Evolutionary conservation across 331 rosid species (phyloP).

Genomic region (Malus hybrid): DNA sequence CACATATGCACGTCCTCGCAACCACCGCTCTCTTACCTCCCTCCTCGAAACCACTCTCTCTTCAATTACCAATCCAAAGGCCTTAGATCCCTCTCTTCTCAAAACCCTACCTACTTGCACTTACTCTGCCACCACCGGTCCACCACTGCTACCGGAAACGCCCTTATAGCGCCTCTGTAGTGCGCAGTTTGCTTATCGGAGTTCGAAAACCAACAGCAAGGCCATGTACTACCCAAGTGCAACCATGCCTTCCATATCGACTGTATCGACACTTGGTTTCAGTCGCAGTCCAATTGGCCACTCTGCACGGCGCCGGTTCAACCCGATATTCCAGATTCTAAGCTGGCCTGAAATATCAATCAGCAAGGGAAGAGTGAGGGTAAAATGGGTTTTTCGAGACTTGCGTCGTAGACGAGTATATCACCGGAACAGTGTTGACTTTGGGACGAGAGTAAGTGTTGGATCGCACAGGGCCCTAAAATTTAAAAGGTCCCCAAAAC

Average conservation of each 20-base stretch:
- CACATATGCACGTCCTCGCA: not conserved
- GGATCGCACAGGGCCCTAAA: too few relatives aligned
- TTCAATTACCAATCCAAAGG: not conserved
- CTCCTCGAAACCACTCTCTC: not conserved
- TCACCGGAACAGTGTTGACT: not conserved
- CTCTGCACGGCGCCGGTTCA: conserved; percentile 34
- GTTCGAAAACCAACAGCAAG: conserved; percentile 24
- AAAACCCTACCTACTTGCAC: conserved; percentile 29
- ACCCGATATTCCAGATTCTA: not conserved
- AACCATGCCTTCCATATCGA: conserved; percentile 40
- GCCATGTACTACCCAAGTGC: conserved; percentile 42
- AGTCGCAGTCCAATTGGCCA: conserved; percentile 49
- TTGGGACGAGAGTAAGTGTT: too few relatives aligned
- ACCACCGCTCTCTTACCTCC: not conserved
- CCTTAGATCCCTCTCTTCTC: conserved; percentile 29
- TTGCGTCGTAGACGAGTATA: conserved; percentile 7
- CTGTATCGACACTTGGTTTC: conserved; percentile 51
- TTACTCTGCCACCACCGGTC: conserved; percentile 10
- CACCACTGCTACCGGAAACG: not conserved
- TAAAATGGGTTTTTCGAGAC: conserved; percentile 9
- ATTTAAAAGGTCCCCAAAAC: too few relatives aligned
- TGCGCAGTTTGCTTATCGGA: conserved; percentile 56
- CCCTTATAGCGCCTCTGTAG: not conserved
- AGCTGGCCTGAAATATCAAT: not conserved
- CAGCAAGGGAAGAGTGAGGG: not conserved